A percentile compares a stretch with the other conserved stretches of the same genome.
Conservation (phyloP, 2,329 filamentous ascomycete species). For the Aspergillus sclerotialis region DNA sequence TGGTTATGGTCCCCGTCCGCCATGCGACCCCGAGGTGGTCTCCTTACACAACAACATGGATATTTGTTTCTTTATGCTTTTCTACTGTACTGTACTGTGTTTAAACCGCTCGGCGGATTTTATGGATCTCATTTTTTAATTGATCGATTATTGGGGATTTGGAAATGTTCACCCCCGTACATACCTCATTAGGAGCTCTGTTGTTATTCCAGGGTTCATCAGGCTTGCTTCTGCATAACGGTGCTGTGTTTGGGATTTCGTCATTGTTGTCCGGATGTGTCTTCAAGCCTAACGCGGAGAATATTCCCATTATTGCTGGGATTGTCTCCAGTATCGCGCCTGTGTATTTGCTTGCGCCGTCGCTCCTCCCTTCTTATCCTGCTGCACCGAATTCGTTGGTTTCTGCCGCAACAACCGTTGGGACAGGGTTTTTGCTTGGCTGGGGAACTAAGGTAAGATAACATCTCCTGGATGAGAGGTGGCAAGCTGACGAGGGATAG, state of each 20-base stretch:
- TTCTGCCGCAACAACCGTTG: constrained; percentile 32
- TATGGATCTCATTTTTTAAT: too few relatives aligned
- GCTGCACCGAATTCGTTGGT: constrained; percentile 25
- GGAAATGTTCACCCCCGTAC: constrained; percentile 47
- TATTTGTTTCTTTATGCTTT: too few relatives aligned
- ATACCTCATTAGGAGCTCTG: constrained; percentile 45
- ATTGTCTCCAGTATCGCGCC: constrained; percentile 39
- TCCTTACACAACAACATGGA: too few relatives aligned
- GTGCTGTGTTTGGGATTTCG: constrained; percentile 45
- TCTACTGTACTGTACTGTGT: too few relatives aligned
- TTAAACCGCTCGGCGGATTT: too few relatives aligned
- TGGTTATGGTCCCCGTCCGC: too few relatives aligned
- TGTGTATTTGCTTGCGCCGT: constrained; percentile 37
- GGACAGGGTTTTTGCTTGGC: constrained; percentile 40
- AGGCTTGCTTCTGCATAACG: constrained; percentile 45
- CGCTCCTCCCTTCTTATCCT: constrained; percentile 39
- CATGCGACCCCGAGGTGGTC: too few relatives aligned
- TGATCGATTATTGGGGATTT: too few relatives aligned
- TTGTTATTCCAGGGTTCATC: constrained; percentile 46
- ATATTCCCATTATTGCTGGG: constrained; percentile 40
- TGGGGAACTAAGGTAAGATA: constrained; percentile 46
- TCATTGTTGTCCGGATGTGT: constrained; percentile 39
- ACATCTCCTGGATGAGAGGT: background rate
- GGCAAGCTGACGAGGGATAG: constrained; percentile 15
- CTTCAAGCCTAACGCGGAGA: constrained; percentile 33